Conservation (phyloP, 768 basidiomycete genomes). For the Russula griseocarnosa region DNA sequence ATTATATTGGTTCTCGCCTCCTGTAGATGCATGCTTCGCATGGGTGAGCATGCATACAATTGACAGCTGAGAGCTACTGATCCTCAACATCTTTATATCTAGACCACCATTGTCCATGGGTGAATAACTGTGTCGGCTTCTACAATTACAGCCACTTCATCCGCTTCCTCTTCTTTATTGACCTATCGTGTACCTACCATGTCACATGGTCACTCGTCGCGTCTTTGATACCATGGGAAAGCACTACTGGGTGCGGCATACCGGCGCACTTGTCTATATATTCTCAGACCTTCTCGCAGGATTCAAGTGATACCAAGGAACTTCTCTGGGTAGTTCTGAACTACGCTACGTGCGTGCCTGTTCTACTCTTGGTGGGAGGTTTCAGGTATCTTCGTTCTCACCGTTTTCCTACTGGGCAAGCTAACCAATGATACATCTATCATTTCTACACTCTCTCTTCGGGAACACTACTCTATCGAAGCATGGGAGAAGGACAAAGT, state of each 20-base stretch:
- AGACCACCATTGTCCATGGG: conserved; percentile 94
- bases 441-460: conserved; percentile 73
- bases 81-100: conserved; percentile 11
- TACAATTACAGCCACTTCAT: conserved; percentile 86
- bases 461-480: conserved; percentile 92
- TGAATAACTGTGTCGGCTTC: conserved; percentile 92
- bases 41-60: conserved; percentile 54
- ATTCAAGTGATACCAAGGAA: conserved; percentile 62
- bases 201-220: conserved; percentile 72
- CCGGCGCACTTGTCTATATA: conserved; percentile 23
- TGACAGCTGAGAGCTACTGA: background rate
- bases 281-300: conserved; percentile 41
- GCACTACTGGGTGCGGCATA: conserved; percentile 48
- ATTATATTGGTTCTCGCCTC: background rate
- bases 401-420: background rate
- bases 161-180: conserved; percentile 90
- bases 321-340: conserved; percentile 86
- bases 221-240: conserved; percentile 46
- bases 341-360: conserved; percentile 79
- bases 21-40: conserved; percentile 75
- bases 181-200: conserved; percentile 86
- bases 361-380: conserved; percentile 78
- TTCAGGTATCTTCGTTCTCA: conserved; percentile 61
- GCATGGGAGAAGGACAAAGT: conserved; percentile 97
- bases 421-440: conserved; percentile 48